Evolutionary conservation across 2,329 filamentous ascomycete genomes (phyloP), one percentile per base, ranked within the genome.

Genomic region (Fusarium neocosmosporiellum): DNA sequence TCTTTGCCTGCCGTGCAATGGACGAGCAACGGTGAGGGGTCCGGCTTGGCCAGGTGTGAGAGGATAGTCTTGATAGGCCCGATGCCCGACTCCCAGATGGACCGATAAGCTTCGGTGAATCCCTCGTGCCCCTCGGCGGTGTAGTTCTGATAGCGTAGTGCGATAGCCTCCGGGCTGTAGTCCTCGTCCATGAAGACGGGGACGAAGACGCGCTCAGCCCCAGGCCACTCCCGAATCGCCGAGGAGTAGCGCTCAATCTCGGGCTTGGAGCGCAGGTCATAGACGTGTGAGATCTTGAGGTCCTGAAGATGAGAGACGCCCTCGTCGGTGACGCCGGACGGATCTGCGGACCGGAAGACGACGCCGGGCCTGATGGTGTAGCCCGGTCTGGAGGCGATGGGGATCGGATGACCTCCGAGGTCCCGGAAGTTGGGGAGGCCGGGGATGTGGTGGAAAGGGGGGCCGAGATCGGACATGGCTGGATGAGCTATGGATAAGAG

Each of bases 1-100:
- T 95, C 93, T 81, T 95, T 95, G 14, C 93, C 93, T 0, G 91
- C 92, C 0, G 92, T 93, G 80, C 93, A 95, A 78, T 95, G 92
- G 9, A 94, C 83, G 8, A 94, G 83, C 11, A 92, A 81, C 9
- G 91, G 89, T 2, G 82, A 70, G 3, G 81, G 75, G 3, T 84
- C 78, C 6, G 77, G 73, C 20, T 75, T 71, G 76, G 88, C 80
- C 9, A 94, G 83, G 74, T 93, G 88, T 18, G 81, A 78, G 41
- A 94, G 84, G 50, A 88, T 83, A 2, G 80, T 83, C 36, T 76
- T 80, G 67, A 94, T 92, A 1, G 84, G 80, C 7, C 80, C 79
- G 1, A 86, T 85, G 0, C 85, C 91, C 27, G 85, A 81, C 10
- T 82, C 79, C 37, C 93, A 82, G 66, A 94, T 93, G 71, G 88